Base-by-base conservation (phyloP, 257 asterid species). In the Schizonepeta tenuifolia region DNA sequence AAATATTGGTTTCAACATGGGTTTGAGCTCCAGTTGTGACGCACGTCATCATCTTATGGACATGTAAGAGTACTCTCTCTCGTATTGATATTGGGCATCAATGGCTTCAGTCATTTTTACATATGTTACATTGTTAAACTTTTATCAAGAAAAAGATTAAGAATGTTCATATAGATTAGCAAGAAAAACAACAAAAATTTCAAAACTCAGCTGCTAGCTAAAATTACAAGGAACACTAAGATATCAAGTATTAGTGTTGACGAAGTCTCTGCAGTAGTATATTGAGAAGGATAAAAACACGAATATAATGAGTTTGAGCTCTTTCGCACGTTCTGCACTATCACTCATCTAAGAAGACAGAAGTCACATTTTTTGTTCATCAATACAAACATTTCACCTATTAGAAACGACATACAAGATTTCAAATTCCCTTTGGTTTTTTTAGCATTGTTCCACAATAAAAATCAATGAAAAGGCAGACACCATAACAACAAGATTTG, bases 41-140 rank as follows among this genome's bases (percentile, higher is more conserved):
- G 65, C 46, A 24, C 62, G 64, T 22, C 31, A 72, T 49, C 22
- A n/a, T 40, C n/a, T 36, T 56, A 9, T 10, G 24, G 15, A 1
- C 55, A 18, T 50, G 44, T 38, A 6, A 43, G 40, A 11, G 61
- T n/a, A 28, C 57, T 14, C 57, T 14, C 57, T 65, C 70, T 22
- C 2, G 9, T 44, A 64, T 44, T 15, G 51, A 26, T 36, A 64
- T 11, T 17, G 59, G 46, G 6, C 63, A 51, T 51, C 35, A 3
- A 35, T 41, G 73, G 36, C 57, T 46, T 66, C 28, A 11, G 41
- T 22, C 21, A 43, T 44, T 28, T 72, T 43, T 22, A 36, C 62
- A n/a, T 5, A 20, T 17, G 21, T 31, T 53, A 38, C 17, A 46
- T 50, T 22, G 2, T 41, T 13, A 35, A 26, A 64, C 12, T 36